Conservation (phyloP, 345 rosid genomes). For the Salix dunnii region DNA sequence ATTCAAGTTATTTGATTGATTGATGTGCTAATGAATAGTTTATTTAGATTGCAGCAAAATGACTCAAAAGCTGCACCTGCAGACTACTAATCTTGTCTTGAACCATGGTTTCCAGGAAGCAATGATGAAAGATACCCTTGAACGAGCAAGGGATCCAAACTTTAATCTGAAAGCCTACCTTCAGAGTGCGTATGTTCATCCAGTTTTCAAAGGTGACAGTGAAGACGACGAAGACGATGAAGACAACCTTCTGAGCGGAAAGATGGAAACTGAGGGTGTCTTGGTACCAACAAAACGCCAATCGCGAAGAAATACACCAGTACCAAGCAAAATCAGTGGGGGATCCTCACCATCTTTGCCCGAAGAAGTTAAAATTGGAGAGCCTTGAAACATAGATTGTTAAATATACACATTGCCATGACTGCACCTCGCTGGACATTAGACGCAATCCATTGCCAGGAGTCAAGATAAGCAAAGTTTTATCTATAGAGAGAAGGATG, state of each 20-base stretch:
- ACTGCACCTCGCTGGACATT: neutral
- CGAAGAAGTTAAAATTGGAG: constrained; percentile 12
- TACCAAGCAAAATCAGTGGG: constrained; percentile 37
- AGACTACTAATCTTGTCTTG: neutral
- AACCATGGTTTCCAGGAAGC: constrained; percentile 59
- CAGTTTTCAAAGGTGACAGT: constrained; percentile 46
- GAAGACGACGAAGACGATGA: constrained; percentile 31
- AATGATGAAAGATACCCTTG: constrained; percentile 89
- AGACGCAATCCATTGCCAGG: neutral
- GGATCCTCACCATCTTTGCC: constrained; percentile 31
- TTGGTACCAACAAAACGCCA: constrained; percentile 67
- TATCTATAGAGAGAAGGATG: neutral
- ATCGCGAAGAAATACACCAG: constrained; percentile 43
- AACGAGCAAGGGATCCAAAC: constrained; percentile 69
- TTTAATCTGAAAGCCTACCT: constrained; percentile 70
- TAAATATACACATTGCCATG: neutral
- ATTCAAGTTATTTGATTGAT: no score
- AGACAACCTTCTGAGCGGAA: constrained; percentile 13
- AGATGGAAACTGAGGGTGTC: constrained; percentile 47
- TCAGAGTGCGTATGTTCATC: constrained; percentile 77
- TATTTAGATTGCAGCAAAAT: neutral
- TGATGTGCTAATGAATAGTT: neutral
- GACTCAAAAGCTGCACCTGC: neutral
- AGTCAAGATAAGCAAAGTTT: neutral
- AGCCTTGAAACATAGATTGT: neutral